These are phyloP conservation scores for Ceratocystiopsis minuta DNA, from an alignment of 2,329 filamentous ascomycete genomes.

Conservation along the genomic window DNA sequence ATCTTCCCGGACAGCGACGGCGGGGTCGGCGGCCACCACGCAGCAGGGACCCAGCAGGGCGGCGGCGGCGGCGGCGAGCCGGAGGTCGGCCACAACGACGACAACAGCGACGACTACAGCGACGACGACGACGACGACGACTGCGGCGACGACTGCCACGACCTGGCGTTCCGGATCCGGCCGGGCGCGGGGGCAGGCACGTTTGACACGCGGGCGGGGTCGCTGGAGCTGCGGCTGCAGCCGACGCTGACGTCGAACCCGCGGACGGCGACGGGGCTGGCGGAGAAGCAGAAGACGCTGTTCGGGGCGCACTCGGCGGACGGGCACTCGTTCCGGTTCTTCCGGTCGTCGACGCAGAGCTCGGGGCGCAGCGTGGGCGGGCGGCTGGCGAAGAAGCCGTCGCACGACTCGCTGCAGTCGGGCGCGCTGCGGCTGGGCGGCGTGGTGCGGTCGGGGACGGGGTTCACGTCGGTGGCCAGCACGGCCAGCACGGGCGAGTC, in stretches of 20 bases:
- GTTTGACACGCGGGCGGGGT: constrained; percentile 48
- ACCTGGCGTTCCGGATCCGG: constrained; percentile 13
- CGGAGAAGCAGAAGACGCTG: constrained; percentile 26
- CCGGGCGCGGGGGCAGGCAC: constrained; percentile 25
- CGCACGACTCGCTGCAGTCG: constrained; percentile 34
- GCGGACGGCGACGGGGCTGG: constrained; percentile 18
- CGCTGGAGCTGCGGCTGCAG: constrained; percentile 63
- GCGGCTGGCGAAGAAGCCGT: constrained; percentile 29
- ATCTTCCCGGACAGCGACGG: constrained; percentile 73
- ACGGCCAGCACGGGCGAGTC: constrained; percentile 12
- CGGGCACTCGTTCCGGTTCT: constrained; percentile 32
- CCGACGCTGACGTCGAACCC: constrained; percentile 51
- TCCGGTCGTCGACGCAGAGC: constrained; percentile 20
- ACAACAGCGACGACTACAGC: too few species aligned
- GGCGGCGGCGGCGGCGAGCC: constrained; percentile 11
- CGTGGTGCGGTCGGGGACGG: constrained; percentile 29
- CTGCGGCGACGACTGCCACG: constrained; percentile 19
- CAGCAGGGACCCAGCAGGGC: background rate
- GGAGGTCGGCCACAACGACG: constrained; percentile 19
- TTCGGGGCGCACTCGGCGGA: constrained; percentile 29
- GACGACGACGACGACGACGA: background rate
- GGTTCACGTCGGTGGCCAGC: constrained; percentile 17
- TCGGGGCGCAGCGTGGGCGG: background rate
- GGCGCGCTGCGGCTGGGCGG: constrained; percentile 23
- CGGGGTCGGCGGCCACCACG: constrained; percentile 17